These are phyloP conservation scores for Penicillium glabrum DNA, from an alignment of 2,329 filamentous ascomycete species.

Conservation along the genomic window DNA sequence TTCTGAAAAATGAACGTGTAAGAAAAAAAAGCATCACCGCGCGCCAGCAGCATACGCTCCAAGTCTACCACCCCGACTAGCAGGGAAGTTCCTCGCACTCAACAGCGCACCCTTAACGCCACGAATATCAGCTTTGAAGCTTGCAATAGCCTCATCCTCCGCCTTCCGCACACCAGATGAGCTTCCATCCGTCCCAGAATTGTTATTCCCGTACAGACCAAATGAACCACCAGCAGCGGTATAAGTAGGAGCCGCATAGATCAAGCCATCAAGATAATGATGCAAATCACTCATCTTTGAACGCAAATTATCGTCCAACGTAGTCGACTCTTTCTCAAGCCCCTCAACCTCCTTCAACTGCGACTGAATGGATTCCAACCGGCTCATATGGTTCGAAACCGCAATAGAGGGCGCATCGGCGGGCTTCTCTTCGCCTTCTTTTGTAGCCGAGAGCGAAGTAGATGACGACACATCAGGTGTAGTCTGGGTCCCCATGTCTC, in stretches of 20 bases:
- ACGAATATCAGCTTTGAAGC: conserved; percentile 60
- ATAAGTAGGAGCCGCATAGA: conserved; percentile 38
- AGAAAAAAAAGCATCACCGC: conserved; percentile 8
- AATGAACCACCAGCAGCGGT: conserved; percentile 29
- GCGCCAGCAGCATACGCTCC: conserved; percentile 17
- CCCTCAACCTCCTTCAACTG: conserved; percentile 51
- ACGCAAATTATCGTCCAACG: conserved; percentile 34
- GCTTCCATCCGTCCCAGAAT: conserved; percentile 2
- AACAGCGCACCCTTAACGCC: conserved; percentile 64
- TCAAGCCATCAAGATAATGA: conserved; percentile 53
- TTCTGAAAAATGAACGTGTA: not conserved
- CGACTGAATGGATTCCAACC: conserved; percentile 52
- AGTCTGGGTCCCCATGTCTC: conserved; percentile 64
- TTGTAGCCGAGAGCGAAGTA: conserved; percentile 18
- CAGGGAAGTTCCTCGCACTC: conserved; percentile 62
- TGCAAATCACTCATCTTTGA: conserved; percentile 46
- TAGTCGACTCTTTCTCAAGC: conserved; percentile 36
- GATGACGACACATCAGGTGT: conserved; percentile 39
- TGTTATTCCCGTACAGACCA: conserved; percentile 32
- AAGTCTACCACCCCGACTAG: conserved; percentile 29
- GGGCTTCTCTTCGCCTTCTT: conserved; percentile 11
- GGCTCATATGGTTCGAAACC: conserved; percentile 42
- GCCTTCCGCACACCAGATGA: conserved; percentile 36
- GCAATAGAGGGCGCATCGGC: conserved; percentile 23
- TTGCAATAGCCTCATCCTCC: conserved; percentile 58